Evolutionary conservation across 73 alveolate species (phyloP).

Genomic region (Tetrahymena elliotti): DNA sequence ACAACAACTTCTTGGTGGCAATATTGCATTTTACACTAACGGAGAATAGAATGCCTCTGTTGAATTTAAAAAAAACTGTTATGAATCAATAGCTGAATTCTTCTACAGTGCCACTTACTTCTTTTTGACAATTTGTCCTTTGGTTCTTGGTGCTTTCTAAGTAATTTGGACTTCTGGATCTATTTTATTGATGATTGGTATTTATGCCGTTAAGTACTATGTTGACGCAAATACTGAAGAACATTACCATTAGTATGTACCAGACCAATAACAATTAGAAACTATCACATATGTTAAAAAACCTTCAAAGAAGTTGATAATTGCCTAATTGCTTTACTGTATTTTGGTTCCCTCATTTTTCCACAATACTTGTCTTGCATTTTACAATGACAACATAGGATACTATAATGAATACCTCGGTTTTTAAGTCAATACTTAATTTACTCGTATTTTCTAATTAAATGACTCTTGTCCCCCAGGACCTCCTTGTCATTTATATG

Average conservation of each 20-base stretch:
- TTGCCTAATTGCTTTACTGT: not conserved
- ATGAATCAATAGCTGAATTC: not conserved
- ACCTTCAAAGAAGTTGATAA: not conserved
- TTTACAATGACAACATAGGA: not conserved
- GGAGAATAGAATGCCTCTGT: not conserved
- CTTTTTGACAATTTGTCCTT: not conserved
- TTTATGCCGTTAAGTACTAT: not conserved
- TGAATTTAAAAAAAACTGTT: not conserved
- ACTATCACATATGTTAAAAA: not conserved
- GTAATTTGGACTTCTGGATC: not conserved
- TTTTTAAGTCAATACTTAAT: not conserved
- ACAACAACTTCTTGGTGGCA: not conserved
- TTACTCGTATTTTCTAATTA: not conserved
- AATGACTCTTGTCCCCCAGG: not conserved
- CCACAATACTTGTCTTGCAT: not conserved
- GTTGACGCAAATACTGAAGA: not conserved
- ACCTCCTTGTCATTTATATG: slow-evolving; percentile 1
- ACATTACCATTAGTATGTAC: not conserved
- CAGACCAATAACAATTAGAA: not conserved
- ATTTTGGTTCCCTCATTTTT: not conserved
- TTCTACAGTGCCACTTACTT: not conserved
- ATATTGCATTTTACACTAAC: not conserved
- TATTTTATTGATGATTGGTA: not conserved
- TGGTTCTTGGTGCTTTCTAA: not conserved
- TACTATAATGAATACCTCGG: not conserved